Conservation (phyloP, 345 rosid genomes). For the Camelina laxa region DNA sequence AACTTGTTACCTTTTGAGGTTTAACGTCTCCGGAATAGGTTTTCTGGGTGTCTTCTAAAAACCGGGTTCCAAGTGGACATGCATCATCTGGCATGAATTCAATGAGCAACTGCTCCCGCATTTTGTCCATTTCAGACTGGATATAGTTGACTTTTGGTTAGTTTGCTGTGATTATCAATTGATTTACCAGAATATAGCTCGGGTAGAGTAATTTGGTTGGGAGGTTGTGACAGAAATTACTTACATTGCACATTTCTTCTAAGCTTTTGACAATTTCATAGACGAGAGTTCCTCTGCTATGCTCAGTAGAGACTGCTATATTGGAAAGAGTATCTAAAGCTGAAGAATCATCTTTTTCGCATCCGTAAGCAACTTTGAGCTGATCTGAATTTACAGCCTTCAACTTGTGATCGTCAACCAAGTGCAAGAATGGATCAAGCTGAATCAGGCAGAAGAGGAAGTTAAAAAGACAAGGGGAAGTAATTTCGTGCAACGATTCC, state of each 20-base stretch:
- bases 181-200: background rate
- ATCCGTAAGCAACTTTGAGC: conserved; percentile 57
- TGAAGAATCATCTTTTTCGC: conserved; percentile 68
- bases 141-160: conserved; percentile 36
- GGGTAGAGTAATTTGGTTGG: background rate
- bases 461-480: conserved; percentile 19
- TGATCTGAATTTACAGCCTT: conserved; percentile 56
- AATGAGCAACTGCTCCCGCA: conserved; percentile 60
- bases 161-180: conserved; percentile 14
- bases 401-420: conserved; percentile 83
- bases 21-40: conserved; percentile 44
- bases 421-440: conserved; percentile 81
- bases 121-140: conserved; percentile 63
- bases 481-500: background rate
- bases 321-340: conserved; percentile 66
- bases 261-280: conserved; percentile 76
- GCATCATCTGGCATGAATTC: conserved; percentile 90
- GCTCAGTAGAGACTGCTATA: conserved; percentile 58
- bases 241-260: conserved; percentile 64
- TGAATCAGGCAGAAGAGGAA: conserved; percentile 45
- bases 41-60: conserved; percentile 54
- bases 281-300: conserved; percentile 63
- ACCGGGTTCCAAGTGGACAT: conserved; percentile 74
- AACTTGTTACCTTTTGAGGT: conserved; percentile 43
- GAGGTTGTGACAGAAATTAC: conserved; percentile 32